These are phyloP conservation scores for Boletus fagicola DNA, from an alignment of 768 basidiomycete genomes.

Conservation along the genomic window DNA sequence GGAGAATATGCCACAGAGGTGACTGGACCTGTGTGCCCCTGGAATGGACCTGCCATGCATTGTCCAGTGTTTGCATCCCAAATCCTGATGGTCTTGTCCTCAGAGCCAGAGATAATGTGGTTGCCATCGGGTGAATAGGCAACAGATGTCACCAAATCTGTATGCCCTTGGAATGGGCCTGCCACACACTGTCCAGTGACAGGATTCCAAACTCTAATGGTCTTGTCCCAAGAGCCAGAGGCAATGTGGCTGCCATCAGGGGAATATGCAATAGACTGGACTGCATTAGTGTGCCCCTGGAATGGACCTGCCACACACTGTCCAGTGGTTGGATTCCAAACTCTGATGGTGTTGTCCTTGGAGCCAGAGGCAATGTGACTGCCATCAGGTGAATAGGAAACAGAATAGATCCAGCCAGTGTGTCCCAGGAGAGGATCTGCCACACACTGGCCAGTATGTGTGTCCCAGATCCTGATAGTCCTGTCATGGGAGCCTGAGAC, in stretches of 20 bases:
- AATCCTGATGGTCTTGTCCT: constrained; percentile 16
- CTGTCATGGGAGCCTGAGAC: constrained; percentile 7
- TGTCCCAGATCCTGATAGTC: constrained; percentile 11
- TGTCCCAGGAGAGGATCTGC: constrained; percentile 6
- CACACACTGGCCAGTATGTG: constrained; percentile 9
- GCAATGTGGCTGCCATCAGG: constrained; percentile 20
- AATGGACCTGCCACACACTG: constrained; percentile 19
- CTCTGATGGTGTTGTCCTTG: constrained; percentile 19
- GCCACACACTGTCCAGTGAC: constrained; percentile 15
- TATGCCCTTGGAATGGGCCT: constrained; percentile 23
- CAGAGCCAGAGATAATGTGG: constrained; percentile 18
- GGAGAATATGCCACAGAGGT: constrained; percentile 15
- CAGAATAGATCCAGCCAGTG: constrained; percentile 7
- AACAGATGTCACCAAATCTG: constrained; percentile 9
- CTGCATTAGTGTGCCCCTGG: constrained; percentile 16
- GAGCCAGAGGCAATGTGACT: constrained; percentile 21
- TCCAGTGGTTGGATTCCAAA: constrained; percentile 22
- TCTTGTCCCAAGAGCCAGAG: constrained; percentile 27
- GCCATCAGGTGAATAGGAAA: constrained; percentile 31
- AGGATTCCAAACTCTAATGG: constrained; percentile 23
- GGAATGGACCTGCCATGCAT: constrained; percentile 17
- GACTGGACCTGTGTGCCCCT: constrained; percentile 7
- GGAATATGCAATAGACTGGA: constrained; percentile 24
- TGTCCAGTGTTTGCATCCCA: constrained; percentile 18
- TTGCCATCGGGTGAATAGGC: constrained; percentile 21